Percentiles rank a stretch among this genome's conserved stretches.
phyloP scores from a whole-genome alignment of 2,329 filamentous ascomycete species.

The Alternaria viburni region DNA sequence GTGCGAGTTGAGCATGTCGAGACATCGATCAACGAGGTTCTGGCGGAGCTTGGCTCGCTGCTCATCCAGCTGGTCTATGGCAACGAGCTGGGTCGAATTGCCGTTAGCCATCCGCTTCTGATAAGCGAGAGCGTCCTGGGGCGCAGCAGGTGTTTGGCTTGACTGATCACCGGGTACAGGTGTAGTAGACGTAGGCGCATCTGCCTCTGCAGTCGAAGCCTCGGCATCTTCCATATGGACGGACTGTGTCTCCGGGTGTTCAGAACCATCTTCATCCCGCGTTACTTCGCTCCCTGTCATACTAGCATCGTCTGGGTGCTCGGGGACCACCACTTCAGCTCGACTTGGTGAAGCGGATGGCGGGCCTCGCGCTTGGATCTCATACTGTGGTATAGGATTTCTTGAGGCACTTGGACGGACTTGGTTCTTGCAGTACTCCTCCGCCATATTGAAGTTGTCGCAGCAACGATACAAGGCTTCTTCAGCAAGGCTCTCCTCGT shows the following conservation, averaged over 20 bases:
- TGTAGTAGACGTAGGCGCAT: slow-evolving; percentile 18
- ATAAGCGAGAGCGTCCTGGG: slow-evolving; percentile 40
- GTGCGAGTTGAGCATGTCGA: slow-evolving; percentile 89
- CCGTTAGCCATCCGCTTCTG: slow-evolving; percentile 41
- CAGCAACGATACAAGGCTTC: slow-evolving; percentile 87
- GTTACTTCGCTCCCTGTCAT: slow-evolving; percentile 33
- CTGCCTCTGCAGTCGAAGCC: slow-evolving; percentile 18
- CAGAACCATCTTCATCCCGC: slow-evolving; percentile 33
- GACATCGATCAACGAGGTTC: slow-evolving; percentile 83
- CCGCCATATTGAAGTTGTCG: slow-evolving; percentile 65
- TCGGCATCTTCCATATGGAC: slow-evolving; percentile 50
- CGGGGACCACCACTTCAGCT: slow-evolving; percentile 43
- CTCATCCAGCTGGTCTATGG: slow-evolving; percentile 80
- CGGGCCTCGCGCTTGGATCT: slow-evolving; percentile 38
- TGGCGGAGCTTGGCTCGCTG: slow-evolving; percentile 74
- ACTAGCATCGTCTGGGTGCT: slow-evolving; percentile 36
- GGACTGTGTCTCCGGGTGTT: slow-evolving; percentile 42
- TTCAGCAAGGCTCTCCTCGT: slow-evolving; percentile 68
- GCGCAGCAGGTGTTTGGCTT: slow-evolving; percentile 14
- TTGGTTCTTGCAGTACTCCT: slow-evolving; percentile 77
- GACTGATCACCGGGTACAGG: slow-evolving; percentile 26
- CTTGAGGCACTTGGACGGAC: slow-evolving; percentile 64
- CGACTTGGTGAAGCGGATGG: slow-evolving; percentile 40
- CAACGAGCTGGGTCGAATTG: slow-evolving; percentile 54
- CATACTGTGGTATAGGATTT: slow-evolving; percentile 68